Evolutionary conservation across 75 land plant genomes (phyloP).

Genomic region (Sequoia sempervirens): DNA sequence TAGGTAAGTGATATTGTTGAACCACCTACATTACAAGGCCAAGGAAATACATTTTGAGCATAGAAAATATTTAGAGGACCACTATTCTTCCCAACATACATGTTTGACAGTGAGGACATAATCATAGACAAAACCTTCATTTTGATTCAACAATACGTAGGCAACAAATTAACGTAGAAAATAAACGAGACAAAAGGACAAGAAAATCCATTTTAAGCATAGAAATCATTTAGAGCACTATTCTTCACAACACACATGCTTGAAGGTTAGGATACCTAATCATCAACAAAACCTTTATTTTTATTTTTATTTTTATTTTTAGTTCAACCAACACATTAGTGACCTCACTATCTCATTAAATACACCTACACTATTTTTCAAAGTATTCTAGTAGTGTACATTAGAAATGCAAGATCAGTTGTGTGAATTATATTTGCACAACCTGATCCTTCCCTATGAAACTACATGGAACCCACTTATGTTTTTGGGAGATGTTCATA

Average conservation of each 20-base stretch:
- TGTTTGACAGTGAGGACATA: background rate
- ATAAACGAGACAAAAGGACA: background rate
- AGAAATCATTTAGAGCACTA: background rate
- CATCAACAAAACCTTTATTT: background rate
- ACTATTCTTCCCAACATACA: background rate
- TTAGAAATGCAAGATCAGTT: no score
- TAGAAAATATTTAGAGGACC: background rate
- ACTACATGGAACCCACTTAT: no score
- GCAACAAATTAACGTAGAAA: background rate
- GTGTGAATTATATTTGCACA: no score
- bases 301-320: no score
- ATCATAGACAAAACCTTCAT: no score
- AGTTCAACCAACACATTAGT: no score
- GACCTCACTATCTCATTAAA: no score
- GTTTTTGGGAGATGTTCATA: no score
- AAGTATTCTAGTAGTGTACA: no score
- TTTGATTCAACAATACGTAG: background rate
- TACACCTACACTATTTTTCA: no score
- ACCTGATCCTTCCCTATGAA: no score
- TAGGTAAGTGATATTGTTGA: slow-evolving; percentile 87
- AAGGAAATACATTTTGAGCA: background rate
- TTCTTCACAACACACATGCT: background rate
- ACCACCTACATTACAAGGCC: slow-evolving; percentile 59
- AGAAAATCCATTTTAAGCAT: background rate
- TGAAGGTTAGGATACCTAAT: background rate